Evolutionary conservation across 2,329 filamentous ascomycete species (phyloP), one percentile per base, ranked within the genome.

Genomic region (Colletotrichum melonis): DNA sequence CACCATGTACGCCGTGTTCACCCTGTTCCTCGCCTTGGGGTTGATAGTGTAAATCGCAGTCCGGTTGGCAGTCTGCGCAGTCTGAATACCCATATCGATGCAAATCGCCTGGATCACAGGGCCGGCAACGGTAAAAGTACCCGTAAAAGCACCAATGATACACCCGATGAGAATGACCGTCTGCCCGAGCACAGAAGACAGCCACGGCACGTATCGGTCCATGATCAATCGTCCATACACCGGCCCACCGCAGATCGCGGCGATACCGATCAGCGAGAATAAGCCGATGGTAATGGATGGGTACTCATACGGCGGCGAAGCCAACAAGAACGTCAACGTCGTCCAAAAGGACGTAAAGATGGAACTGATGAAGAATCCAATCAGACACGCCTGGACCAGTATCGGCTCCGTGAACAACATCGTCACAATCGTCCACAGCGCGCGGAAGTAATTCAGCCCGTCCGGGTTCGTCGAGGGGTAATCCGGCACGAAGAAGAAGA

Each of bases 1-100:
- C 0, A 95, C 87, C 94, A 96, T 97, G 78, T 95, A 97, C 1
- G 92, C 93, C 0, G 94, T 95, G 79, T 97, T 97, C 28, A 96
- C 88, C 4, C 94, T 83, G 81, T 95, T 97, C 5, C 93, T 84
- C 0, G 92, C 91, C 73, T 90, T 91, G 0, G 93, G 91, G 66
- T 93, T 92, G 26, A 96, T 90, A 1, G 85, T 83, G 77, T 94
- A 95, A 24, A 97, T 93, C 4, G 90, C 87, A 0, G 88, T 87
- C 0, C 94, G 85, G 77, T 95, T 95, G 1, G 92, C 92, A 38
- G 95, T 93, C 79, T 95, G 93, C 1, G 90, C 87, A 1, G 91
- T 93, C 81, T 95, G 94, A 73, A 92, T 86, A 0, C 93, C 94
- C 30, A 94, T 59, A 76, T 97, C 94, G 74, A 92, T 88, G 1